Evolutionary conservation across 129 eudicot genomes (phyloP).

Genomic region (Ambrosia trifida): DNA sequence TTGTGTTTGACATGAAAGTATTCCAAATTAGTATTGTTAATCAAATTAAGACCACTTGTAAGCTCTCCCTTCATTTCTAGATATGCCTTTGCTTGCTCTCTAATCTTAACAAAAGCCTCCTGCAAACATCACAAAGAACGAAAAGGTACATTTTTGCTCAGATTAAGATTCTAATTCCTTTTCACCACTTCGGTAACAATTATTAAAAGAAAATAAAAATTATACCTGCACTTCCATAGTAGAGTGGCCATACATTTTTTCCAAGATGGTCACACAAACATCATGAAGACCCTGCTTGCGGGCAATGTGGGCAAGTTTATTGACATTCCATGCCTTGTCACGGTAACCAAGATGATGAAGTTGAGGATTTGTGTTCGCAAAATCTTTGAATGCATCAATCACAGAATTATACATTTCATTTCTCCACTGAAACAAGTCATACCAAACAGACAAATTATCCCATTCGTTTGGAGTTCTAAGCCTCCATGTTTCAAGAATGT

Average conservation of each 20-base stretch:
- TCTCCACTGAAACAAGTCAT: constrained; percentile 96
- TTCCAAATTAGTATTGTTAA: constrained; percentile 92
- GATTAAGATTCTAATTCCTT: not conserved
- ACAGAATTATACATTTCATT: constrained; percentile 74
- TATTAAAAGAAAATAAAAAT: not conserved
- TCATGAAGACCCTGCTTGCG: constrained; percentile 90
- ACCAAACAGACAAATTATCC: constrained; percentile 98
- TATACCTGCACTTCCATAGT: constrained; percentile 99
- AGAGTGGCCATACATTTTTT: constrained; percentile 97
- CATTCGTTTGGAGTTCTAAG: constrained; percentile 96
- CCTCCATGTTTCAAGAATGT: constrained; percentile 99
- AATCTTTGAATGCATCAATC: constrained; percentile 29
- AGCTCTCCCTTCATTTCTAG: constrained; percentile 98
- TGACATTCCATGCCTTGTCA: constrained; percentile 99
- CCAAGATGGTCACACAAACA: constrained; percentile 88
- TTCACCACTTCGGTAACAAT: constrained; percentile 7
- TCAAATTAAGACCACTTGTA: constrained; percentile 87
- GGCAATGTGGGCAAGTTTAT: constrained; percentile 92
- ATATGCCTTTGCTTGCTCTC: constrained; percentile 98
- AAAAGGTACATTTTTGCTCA: not conserved
- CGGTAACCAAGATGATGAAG: constrained; percentile 99
- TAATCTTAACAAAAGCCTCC: constrained; percentile 96
- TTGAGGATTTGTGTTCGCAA: constrained; percentile 61
- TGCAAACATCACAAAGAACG: constrained; percentile 39
- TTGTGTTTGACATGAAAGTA: constrained; percentile 90